A percentile compares a stretch with the other conserved stretches of the same genome.
These are phyloP conservation scores for Cupressus sempervirens DNA, from an alignment of 75 land plant genomes.

Conservation along the genomic window DNA sequence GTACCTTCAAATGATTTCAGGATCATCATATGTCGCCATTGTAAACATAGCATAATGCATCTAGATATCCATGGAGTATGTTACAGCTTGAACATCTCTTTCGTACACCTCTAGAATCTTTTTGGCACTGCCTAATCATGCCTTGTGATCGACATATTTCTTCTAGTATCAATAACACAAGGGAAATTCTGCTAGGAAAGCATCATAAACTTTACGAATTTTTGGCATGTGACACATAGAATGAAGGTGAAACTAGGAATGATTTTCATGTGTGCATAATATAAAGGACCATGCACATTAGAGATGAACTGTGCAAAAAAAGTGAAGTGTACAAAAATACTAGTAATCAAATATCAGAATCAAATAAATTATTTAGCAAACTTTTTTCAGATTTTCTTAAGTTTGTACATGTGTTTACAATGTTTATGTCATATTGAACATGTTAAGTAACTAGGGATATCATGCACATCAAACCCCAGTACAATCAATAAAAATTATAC, in stretches of 20 bases:
- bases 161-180: no score
- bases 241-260: no score
- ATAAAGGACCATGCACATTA: neutral
- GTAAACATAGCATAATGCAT: conserved; percentile 83
- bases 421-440: neutral
- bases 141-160: no score
- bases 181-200: no score
- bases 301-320: neutral
- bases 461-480: no score
- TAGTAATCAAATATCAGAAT: no score
- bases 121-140: conserved; percentile 54
- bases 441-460: neutral
- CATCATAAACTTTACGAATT: conserved; percentile 74
- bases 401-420: neutral
- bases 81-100: conserved; percentile 89
- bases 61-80: conserved; percentile 98
- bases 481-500: no score
- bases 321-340: neutral
- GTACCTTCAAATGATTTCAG: conserved; percentile 83
- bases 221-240: conserved; percentile 63
- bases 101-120: conserved; percentile 94
- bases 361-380: neutral
- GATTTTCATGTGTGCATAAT: no score
- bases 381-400: no score
- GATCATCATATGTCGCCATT: conserved; percentile 79